Percentiles rank a stretch among this genome's conserved stretches.
Evolutionary conservation across 495 filamentous ascomycete genomes (phyloP).

Genomic region (Neurospora intermedia): DNA sequence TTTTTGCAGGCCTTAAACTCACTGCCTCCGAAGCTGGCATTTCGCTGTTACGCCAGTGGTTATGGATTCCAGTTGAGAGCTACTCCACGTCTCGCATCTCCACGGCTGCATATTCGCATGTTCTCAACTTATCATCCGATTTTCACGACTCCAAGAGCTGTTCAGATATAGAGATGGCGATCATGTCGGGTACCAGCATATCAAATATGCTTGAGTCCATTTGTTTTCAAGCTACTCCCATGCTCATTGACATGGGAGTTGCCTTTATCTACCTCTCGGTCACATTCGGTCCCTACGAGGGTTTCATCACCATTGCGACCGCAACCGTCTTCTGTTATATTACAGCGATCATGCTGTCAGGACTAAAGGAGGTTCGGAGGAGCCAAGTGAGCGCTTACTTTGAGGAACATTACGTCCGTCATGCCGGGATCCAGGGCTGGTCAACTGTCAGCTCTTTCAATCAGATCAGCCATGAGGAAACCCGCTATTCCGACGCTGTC

Average conservation of each 20-base stretch:
- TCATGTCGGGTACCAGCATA: constrained; percentile 53
- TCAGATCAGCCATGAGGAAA: constrained; percentile 52
- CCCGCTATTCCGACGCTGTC: constrained; percentile 44
- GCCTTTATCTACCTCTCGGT: constrained; percentile 59
- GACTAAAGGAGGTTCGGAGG: constrained; percentile 23
- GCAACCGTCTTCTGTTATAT: constrained; percentile 53
- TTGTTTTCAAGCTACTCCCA: constrained; percentile 56
- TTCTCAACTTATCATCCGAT: constrained; percentile 69
- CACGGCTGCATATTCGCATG: constrained; percentile 58
- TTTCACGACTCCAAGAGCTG: constrained; percentile 68
- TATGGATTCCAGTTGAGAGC: constrained; percentile 59
- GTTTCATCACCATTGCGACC: constrained; percentile 54
- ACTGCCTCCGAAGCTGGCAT: constrained; percentile 47
- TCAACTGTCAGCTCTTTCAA: constrained; percentile 65
- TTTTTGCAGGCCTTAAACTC: constrained; percentile 45
- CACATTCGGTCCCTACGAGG: constrained; percentile 65
- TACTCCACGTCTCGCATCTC: constrained; percentile 51
- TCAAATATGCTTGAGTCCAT: constrained; percentile 54
- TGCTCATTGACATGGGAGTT: constrained; percentile 59
- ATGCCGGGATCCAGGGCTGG: constrained; percentile 59
- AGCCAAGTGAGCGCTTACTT: constrained; percentile 32
- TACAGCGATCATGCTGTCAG: constrained; percentile 41
- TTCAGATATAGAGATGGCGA: constrained; percentile 57
- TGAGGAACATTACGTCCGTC: constrained; percentile 48
- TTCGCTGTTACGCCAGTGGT: constrained; percentile 40